Evolutionary conservation across 2,329 filamentous ascomycete species (phyloP).

Genomic region (Fusarium humuli): DNA sequence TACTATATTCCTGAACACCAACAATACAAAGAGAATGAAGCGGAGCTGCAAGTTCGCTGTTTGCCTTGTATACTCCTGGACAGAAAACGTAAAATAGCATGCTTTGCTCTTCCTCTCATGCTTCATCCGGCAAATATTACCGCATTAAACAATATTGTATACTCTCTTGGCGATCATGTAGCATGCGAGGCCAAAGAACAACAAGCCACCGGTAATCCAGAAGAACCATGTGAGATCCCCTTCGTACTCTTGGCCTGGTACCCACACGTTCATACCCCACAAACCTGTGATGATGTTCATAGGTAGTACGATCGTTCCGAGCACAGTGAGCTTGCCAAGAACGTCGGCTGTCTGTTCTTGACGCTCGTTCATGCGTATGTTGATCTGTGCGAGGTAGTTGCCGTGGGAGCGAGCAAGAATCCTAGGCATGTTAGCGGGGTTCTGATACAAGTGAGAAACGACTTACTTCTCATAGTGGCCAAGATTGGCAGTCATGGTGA

Average conservation of each 20-base stretch:
- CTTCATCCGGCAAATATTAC: not conserved
- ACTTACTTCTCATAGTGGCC: conserved; percentile 94
- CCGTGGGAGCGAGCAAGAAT: conserved; percentile 91
- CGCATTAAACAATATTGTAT: conserved; percentile 76
- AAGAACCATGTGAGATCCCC: conserved; percentile 80
- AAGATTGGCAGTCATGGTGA: conserved; percentile 97
- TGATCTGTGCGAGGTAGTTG: conserved; percentile 99
- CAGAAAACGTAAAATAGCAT: conserved; percentile 6
- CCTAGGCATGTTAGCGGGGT: conserved; percentile 57
- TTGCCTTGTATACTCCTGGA: conserved; percentile 2
- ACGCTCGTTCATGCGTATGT: conserved; percentile 98
- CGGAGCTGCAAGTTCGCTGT: conserved; percentile 24
- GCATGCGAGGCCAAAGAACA: conserved; percentile 83
- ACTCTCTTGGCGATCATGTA: conserved; percentile 86
- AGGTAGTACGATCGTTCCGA: conserved; percentile 95
- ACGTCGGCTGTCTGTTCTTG: conserved; percentile 97
- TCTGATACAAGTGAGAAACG: not conserved
- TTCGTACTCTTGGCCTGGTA: conserved; percentile 89
- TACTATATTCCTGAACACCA: not conserved
- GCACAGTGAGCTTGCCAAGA: conserved; percentile 91
- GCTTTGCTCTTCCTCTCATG: not conserved
- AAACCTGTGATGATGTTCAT: conserved; percentile 99
- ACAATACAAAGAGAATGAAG: conserved; percentile 9
- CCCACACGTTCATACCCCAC: conserved; percentile 99
- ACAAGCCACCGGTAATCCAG: conserved; percentile 77